phyloP scores from a whole-genome alignment of 306 rosid genomes.

The Cucurbita ficifolia region DNA sequence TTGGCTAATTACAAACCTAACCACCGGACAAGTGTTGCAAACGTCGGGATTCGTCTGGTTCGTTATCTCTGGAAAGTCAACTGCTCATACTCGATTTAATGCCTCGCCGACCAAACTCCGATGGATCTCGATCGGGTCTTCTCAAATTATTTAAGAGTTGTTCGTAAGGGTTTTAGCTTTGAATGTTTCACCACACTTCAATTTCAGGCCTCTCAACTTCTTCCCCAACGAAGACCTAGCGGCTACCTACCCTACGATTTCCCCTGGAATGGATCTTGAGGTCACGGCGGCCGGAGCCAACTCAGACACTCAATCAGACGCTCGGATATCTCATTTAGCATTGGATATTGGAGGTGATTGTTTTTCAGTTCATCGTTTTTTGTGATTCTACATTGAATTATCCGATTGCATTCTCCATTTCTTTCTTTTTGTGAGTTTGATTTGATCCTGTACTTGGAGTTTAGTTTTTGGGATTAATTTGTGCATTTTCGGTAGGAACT shows the following conservation, averaged over 20 bases:
- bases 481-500: slow-evolving; percentile 38
- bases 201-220: not conserved
- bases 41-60: not conserved
- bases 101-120: not conserved
- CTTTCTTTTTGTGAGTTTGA: not conserved
- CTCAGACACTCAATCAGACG: slow-evolving; percentile 23
- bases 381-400: not conserved
- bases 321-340: slow-evolving; percentile 54
- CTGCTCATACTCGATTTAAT: not conserved
- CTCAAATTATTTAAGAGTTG: not conserved
- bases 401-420: not conserved
- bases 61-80: not conserved
- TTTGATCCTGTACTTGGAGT: not conserved
- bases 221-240: not conserved
- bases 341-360: slow-evolving; percentile 73
- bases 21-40: not conserved
- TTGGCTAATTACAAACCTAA: not conserved
- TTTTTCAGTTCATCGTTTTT: not conserved
- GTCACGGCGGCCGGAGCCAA: slow-evolving; percentile 8
- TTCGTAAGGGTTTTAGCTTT: not conserved
- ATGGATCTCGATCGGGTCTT: not conserved
- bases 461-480: not conserved
- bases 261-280: slow-evolving; percentile 32
- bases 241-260: not conserved
- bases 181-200: not conserved